Percentiles rank a stretch among this genome's conserved stretches.
Evolutionary conservation across 2,329 filamentous ascomycete species (phyloP).

Genomic region (Escovopsis sp.): DNA sequence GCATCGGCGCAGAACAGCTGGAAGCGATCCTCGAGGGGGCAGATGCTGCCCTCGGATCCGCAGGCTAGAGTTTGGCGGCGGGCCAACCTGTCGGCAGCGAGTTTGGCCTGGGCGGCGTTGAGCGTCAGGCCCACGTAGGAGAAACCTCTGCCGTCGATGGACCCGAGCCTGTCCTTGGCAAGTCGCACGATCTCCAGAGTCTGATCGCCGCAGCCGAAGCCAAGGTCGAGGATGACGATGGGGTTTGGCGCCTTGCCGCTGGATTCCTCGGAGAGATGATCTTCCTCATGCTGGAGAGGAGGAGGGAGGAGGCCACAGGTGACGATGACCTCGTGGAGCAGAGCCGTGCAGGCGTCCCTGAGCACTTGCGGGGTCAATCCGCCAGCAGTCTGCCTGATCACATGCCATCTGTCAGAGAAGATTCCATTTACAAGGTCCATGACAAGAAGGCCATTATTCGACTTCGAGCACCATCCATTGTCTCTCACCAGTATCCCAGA

Average conservation of each 20-base stretch:
- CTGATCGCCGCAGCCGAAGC: constrained; percentile 45
- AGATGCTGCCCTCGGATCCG: neutral
- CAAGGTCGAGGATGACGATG: constrained; percentile 33
- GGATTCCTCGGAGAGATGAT: too few relatives aligned
- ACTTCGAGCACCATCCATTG: neutral
- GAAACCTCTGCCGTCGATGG: constrained; percentile 12
- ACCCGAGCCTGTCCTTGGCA: constrained; percentile 8
- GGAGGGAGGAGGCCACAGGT: too few relatives aligned
- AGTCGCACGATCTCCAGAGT: constrained; percentile 24
- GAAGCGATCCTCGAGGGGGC: constrained; percentile 11
- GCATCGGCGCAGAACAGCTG: constrained; percentile 34
- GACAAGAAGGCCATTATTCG: too few relatives aligned
- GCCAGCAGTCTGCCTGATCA: constrained; percentile 14
- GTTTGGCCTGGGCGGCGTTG: constrained; percentile 27
- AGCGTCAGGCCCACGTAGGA: constrained; percentile 39
- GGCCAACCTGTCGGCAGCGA: constrained; percentile 16
- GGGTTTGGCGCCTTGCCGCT: neutral
- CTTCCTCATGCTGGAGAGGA: constrained; percentile 23
- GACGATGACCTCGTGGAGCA: constrained; percentile 33
- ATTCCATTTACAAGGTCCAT: neutral
- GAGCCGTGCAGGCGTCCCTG: constrained; percentile 30
- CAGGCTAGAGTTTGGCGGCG: constrained; percentile 9
- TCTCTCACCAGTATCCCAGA: constrained; percentile 41
- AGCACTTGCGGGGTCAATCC: constrained; percentile 20
- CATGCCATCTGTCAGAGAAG: neutral